Evolutionary conservation across 306 rosid species (phyloP), one percentile per base, ranked within the genome.

Genomic region (Amphicarpaea edgeworthii): DNA sequence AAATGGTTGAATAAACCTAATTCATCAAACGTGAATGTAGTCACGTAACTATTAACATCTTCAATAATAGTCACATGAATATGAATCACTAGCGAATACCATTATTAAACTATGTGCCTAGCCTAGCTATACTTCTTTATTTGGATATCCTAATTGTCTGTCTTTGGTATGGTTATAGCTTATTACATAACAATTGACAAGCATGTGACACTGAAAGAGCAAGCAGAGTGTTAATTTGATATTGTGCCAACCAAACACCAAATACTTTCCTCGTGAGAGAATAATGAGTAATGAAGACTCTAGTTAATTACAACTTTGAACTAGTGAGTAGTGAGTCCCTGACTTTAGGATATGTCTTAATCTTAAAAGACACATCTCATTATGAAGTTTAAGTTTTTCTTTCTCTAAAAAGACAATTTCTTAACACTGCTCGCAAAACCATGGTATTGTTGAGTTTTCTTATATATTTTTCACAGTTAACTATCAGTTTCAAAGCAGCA

Each of bases 61-160:
- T n/a, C n/a, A n/a, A n/a, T n/a, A n/a, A n/a, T n/a, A n/a, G n/a
- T n/a, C n/a, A n/a, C n/a, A n/a, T n/a, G n/a, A n/a, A n/a, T n/a
- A n/a, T n/a, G n/a, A n/a, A n/a, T n/a, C n/a, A n/a, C n/a, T n/a
- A n/a, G n/a, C n/a, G n/a, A n/a, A n/a, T n/a, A n/a, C n/a, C n/a
- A n/a, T n/a, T n/a, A n/a, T n/a, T n/a, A n/a, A n/a, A n/a, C n/a
- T n/a, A n/a, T n/a, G n/a, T n/a, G n/a, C n/a, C n/a, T n/a, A n/a
- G 3, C 45, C 67, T 55, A 7, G 24, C 12, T 51, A 60, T 43
- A 43, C 59, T 51, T 51, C 57, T 51, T 17, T 12, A 30, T 41
- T 54, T 54, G 65, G 69, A 67, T 32, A 45, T 57, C 53, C 63
- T 77, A 40, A 70, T 47, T 60, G 10, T 30, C 4, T 78, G 20